Evolutionary conservation across 2,329 filamentous ascomycete species (phyloP).

Genomic region (Paraconiothyrium sp.): DNA sequence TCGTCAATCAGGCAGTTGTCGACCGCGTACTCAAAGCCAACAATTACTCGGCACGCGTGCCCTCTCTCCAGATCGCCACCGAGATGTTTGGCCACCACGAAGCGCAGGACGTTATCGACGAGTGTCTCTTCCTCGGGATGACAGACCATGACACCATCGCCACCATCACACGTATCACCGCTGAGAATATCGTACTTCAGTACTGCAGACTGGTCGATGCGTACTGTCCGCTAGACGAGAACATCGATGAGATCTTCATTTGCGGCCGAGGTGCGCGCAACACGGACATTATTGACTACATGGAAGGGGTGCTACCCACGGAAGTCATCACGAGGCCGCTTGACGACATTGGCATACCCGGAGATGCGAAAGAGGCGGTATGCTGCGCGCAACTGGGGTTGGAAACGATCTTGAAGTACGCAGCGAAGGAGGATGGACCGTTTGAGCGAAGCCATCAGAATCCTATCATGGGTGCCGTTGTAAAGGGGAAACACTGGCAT

Average conservation of each 20-base stretch:
- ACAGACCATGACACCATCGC: slow-evolving; percentile 64
- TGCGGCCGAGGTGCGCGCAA: slow-evolving; percentile 68
- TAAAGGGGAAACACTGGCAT: slow-evolving; percentile 29
- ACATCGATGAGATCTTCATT: slow-evolving; percentile 68
- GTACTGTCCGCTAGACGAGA: slow-evolving; percentile 36
- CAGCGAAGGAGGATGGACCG: slow-evolving; percentile 1
- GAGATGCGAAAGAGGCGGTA: slow-evolving; percentile 67
- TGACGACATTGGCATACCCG: slow-evolving; percentile 66
- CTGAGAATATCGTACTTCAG: slow-evolving; percentile 65
- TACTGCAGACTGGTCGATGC: slow-evolving; percentile 60
- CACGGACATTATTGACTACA: slow-evolving; percentile 64
- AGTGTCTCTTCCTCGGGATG: slow-evolving; percentile 57
- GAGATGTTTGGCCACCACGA: slow-evolving; percentile 69
- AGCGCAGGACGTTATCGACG: slow-evolving; percentile 62
- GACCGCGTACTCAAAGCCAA: slow-evolving; percentile 59
- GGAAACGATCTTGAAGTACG: slow-evolving; percentile 55
- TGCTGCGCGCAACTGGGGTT: slow-evolving; percentile 70
- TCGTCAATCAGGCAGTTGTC: slow-evolving; percentile 61
- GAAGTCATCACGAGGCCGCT: slow-evolving; percentile 62
- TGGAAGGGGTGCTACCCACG: slow-evolving; percentile 60
- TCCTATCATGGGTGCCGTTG: slow-evolving; percentile 19
- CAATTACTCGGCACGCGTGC: slow-evolving; percentile 61
- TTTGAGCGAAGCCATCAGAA: neutral
- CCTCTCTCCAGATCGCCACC: slow-evolving; percentile 67
- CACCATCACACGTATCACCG: slow-evolving; percentile 67